Evolutionary conservation across 2,329 filamentous ascomycete species (phyloP), one percentile per base, ranked within the genome.

Genomic region (Neurospora sp.): DNA sequence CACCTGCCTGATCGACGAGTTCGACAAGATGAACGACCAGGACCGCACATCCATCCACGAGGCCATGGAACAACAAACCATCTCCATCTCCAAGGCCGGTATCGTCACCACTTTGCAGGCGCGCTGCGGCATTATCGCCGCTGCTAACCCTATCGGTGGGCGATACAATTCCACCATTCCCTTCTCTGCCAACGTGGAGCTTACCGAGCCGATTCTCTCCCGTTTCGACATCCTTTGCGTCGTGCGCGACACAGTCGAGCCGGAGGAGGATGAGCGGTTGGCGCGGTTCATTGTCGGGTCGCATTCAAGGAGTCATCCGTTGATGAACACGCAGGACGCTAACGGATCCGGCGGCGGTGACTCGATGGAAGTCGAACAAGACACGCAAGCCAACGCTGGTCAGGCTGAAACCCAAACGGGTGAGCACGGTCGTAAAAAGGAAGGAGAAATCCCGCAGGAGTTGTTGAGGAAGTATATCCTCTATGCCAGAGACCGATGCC

Each of bases 11-110:
- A 99, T 99, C 73, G 96, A 99, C 77, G 96, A 99, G 81, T 99
- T 99, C 76, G 96, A 99, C 87, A 99, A 99, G 86, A 99, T 99
- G 96, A 98, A 98, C 79, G 96, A 99, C 79, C 93, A 98, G 78
- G 96, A 99, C 80, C 89, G 96, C 74, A 98, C 96, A 0, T 97
- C 93, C 8, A 99, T 99, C 75, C 96, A 99, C 86, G 96, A 99
- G 84, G 96, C 96, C 71, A 99, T 99, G 96, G 96, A 99, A 81
- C 96, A 99, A 81, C 96, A 99, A 82, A 99, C 96, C 1, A 99
- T 99, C 75, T 98, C 95, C 72, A 99, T 99, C 77, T 97, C 93
- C 73, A 99, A 99, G 80, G 96, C 96, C 0, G 96, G 96, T 81
- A 99, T 99, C 72, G 96, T 99, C 62, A 99, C 96, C 0, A 98